Evolutionary conservation across 352 stramenopile genomes (phyloP), one percentile per base, ranked within the genome.

Genomic region (Phytopythium litorale): DNA sequence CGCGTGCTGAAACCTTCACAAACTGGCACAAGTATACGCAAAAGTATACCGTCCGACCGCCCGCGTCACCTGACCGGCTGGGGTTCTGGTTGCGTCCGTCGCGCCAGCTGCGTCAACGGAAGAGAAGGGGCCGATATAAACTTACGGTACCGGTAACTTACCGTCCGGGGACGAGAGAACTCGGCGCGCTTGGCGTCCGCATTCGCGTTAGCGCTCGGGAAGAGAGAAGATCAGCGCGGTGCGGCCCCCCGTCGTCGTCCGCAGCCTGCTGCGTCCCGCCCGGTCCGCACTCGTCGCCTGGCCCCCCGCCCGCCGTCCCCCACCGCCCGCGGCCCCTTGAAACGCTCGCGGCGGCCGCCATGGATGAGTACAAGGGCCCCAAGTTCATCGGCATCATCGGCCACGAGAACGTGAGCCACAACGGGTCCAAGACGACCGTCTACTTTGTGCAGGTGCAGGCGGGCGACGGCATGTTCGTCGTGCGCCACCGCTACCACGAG

Each of bases 341-440:
- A 30, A 30, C 2, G 28, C 28, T 30, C 28, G 28, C 28, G 28
- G 83, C 82, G 70, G 87, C 70, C 65, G 25, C 48, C 49, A 63
- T 71, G 57, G 66, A 70, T 51, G 70, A 70, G 42, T 76, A 79
- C 67, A 83, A 81, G 53, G 71, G 75, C 15, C 73, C 81, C 48
- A 89, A 90, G 65, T 94, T 94, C 65, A 86, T 91, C 57, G 81
- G 78, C 60, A 94, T 94, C 71, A 88, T 91, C 73, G 86, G 86
- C 67, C 86, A 94, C 60, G 86, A 94, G 63, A 91, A 88, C 68
- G 75, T 92, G 66, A 94, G 81, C 68, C 77, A 92, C 73, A 91
- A 92, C 56, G 86, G 86, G 48, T 90, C 78, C 70, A 94, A 94
- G 77, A 91, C 84, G 28, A 94, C 86, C 40, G 81, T 92, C 68